Percentiles rank a stretch among this genome's conserved stretches.
Conservation (phyloP, 2,329 filamentous ascomycete genomes). For the Myotisia sp. region DNA sequence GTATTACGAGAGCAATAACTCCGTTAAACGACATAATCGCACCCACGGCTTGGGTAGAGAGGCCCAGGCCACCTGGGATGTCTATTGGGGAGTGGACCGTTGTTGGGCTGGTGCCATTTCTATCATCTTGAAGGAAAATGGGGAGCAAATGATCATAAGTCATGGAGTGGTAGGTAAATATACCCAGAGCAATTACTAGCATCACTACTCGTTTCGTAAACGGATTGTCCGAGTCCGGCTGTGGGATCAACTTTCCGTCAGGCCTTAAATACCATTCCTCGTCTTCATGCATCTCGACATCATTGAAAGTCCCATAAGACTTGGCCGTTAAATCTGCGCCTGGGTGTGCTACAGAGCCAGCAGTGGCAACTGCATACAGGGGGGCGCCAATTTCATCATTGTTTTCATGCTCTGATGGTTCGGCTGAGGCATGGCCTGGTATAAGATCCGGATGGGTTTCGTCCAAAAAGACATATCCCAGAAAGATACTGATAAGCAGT, state of each 20-base stretch:
- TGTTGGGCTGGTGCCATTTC: conserved; percentile 21
- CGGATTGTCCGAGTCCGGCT: conserved; percentile 28
- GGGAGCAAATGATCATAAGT: conserved; percentile 83
- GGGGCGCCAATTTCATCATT: conserved; percentile 10
- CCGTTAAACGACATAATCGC: conserved; percentile 57
- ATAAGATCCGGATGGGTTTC: conserved; percentile 83
- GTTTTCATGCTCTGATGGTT: conserved; percentile 35
- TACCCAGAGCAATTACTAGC: conserved; percentile 66
- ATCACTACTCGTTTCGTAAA: conserved; percentile 55
- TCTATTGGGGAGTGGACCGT: conserved; percentile 36
- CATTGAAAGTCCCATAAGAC: conserved; percentile 60
- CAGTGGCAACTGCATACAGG: conserved; percentile 51
- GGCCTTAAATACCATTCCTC: conserved; percentile 34
- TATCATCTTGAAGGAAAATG: conserved; percentile 73
- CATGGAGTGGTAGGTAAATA: conserved; percentile 94
- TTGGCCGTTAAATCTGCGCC: conserved; percentile 62
- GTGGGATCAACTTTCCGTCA: conserved; percentile 22
- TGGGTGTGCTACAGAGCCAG: conserved; percentile 58
- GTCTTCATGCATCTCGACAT: conserved; percentile 40
- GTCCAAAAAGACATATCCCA: conserved; percentile 67
- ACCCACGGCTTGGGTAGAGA: conserved; percentile 52
- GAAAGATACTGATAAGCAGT: conserved; percentile 61
- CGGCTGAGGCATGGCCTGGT: conserved; percentile 35
- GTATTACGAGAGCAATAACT: conserved; percentile 56
- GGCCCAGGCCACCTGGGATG: conserved; percentile 50